These are phyloP conservation scores for Blastobotrys buckinghamii DNA, from an alignment of 1,139 yeast genomes.

Conservation along the genomic window DNA sequence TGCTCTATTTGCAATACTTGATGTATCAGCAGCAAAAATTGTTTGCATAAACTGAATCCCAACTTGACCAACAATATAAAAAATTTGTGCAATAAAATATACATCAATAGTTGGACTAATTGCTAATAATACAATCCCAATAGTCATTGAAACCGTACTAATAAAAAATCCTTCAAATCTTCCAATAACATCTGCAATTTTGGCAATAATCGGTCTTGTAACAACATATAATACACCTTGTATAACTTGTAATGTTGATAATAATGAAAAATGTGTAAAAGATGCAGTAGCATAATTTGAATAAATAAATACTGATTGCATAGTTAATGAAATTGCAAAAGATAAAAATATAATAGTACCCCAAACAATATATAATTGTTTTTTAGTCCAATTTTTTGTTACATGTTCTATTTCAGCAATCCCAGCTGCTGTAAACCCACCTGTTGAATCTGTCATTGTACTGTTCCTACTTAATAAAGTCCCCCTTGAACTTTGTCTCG, in stretches of 20 bases:
- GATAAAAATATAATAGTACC: conserved; percentile 36
- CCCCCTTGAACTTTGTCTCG: background rate
- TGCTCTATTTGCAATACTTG: conserved; percentile 36
- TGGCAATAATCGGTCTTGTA: conserved; percentile 39
- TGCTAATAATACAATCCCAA: conserved; percentile 34
- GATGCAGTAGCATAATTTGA: conserved; percentile 38
- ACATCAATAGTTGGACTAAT: conserved; percentile 30
- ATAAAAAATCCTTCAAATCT: conserved; percentile 37
- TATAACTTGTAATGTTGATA: conserved; percentile 38
- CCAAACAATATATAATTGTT: conserved; percentile 24
- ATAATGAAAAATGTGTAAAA: conserved; percentile 36
- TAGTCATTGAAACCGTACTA: conserved; percentile 28
- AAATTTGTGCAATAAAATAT: conserved; percentile 34
- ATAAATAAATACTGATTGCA: conserved; percentile 36
- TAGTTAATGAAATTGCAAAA: conserved; percentile 37
- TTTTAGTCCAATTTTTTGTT: conserved; percentile 20
- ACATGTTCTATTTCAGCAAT: conserved; percentile 11
- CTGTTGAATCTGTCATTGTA: background rate
- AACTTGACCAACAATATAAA: conserved; percentile 35
- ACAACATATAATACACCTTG: conserved; percentile 38
- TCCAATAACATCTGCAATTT: conserved; percentile 38
- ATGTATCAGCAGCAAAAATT: conserved; percentile 39
- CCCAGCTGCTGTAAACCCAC: conserved; percentile 6
- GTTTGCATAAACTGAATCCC: conserved; percentile 37
- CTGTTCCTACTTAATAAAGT: background rate